phyloP scores from a whole-genome alignment of 2,329 filamentous ascomycete genomes.

The Trichoderma citrinoviride region DNA sequence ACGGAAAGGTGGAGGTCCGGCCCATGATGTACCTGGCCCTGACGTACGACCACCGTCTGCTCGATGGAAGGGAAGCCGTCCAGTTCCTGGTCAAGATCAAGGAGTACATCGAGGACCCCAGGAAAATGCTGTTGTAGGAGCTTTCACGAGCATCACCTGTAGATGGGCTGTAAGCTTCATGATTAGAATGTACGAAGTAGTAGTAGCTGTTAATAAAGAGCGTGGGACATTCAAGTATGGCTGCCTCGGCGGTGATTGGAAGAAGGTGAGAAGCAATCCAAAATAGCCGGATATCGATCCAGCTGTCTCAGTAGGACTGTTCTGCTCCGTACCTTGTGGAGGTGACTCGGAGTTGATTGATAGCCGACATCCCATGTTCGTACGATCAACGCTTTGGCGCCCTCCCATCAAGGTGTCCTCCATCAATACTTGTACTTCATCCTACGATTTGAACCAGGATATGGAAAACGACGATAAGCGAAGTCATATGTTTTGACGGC shows the following conservation, averaged over 20 bases:
- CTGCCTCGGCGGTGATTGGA: too few relatives aligned
- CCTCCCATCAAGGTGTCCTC: too few relatives aligned
- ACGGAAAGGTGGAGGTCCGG: slow-evolving; percentile 91
- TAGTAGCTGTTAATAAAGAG: background rate
- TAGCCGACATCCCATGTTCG: too few relatives aligned
- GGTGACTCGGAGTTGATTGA: too few relatives aligned
- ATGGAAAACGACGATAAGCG: too few relatives aligned
- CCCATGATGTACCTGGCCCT: slow-evolving; percentile 99
- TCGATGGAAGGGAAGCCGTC: slow-evolving; percentile 92
- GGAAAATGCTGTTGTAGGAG: slow-evolving; percentile 74
- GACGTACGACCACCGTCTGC: slow-evolving; percentile 93
- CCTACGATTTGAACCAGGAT: too few relatives aligned
- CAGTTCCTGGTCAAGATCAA: slow-evolving; percentile 97
- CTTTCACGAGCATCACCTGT: background rate
- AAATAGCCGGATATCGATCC: background rate
- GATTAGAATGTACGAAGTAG: background rate
- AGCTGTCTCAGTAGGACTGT: background rate
- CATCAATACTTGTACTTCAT: too few relatives aligned
- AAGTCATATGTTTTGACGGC: too few relatives aligned
- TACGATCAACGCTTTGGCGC: too few relatives aligned
- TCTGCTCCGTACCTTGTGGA: too few relatives aligned
- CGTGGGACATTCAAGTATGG: background rate
- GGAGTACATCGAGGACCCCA: slow-evolving; percentile 94
- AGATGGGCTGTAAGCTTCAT: background rate
- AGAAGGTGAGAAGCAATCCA: too few relatives aligned